Base-by-base conservation (phyloP, 2,329 filamentous ascomycete species). In the Exophiala alcalophila region DNA sequence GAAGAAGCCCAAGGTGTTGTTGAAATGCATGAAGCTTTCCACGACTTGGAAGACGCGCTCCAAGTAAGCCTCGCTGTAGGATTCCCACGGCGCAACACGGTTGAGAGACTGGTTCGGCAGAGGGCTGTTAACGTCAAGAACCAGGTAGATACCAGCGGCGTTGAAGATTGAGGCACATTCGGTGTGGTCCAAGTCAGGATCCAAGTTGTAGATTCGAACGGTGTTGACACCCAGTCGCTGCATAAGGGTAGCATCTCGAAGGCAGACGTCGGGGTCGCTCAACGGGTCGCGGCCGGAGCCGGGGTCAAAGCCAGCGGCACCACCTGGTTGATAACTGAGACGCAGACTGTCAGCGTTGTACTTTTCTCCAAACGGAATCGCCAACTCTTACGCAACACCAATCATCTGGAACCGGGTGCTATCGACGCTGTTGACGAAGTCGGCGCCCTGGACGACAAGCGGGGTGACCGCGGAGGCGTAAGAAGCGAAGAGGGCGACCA, bases 1-100 rank as follows among this genome's bases (percentile, higher is more conserved):
- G 60, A 85, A 82, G 69, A 84, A 84, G 26, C 73, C 81, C 18
- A 84, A 67, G 2, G 74, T 74, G 62, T 84, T 84, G 43, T 78
- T 77, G 63, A 78, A 84, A 55, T 69, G 63, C 61, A 81, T 82
- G 71, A 84, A 84, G 4, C 76, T 76, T 61, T 84, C 80, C 25
- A 84, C 74, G 25, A 83, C 70, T 46, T 71, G 69, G 57, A 82
- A 83, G 52, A 80, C 72, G 53, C 78, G 75, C 42, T 65, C 61
- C 43, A 81, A 68, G 58, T 81, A 81, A 35, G 63, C 67, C 26
- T 62, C 62, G 49, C 70, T 72, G 66, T 82, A 83, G 19, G 72
- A 74, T 27, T 67, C 68, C 59, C 64, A 66, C 9, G 80, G 78
- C 43, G 74, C 66, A 6, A 61, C 66, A 30, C 77, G 73, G 59